These are phyloP conservation scores for Tricholomella constricta DNA, from an alignment of 768 basidiomycete species.

Conservation along the genomic window DNA sequence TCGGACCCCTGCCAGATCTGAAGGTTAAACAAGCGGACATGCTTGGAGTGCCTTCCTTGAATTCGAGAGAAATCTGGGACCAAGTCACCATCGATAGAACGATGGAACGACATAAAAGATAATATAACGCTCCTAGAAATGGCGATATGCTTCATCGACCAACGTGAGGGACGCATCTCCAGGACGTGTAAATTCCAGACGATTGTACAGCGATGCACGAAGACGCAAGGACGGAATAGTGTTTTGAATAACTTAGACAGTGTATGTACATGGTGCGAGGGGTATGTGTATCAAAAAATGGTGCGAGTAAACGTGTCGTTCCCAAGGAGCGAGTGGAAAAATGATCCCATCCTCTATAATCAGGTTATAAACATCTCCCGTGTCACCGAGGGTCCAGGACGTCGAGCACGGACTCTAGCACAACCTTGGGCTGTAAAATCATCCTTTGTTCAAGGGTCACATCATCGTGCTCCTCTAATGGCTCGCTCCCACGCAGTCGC, in stretches of 20 bases:
- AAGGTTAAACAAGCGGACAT: neutral
- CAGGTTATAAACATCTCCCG: neutral
- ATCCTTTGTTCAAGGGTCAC: slow-evolving; percentile 56
- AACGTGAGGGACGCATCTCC: neutral
- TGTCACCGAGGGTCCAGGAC: slow-evolving; percentile 34
- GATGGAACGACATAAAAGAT: neutral
- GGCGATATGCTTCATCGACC: neutral
- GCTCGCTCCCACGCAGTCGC: slow-evolving; percentile 35
- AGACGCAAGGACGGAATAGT: too few relatives aligned
- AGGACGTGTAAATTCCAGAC: too few relatives aligned
- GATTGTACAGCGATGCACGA: too few relatives aligned
- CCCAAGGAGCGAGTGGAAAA: too few relatives aligned
- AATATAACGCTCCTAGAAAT: neutral
- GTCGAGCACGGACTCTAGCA: slow-evolving; percentile 68
- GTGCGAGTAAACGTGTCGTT: too few relatives aligned
- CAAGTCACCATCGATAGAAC: too few relatives aligned
- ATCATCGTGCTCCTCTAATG: slow-evolving; percentile 30
- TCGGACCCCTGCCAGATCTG: neutral
- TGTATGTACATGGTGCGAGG: too few relatives aligned
- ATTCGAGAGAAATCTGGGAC: too few relatives aligned
- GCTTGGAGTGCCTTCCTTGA: too few relatives aligned
- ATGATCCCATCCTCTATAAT: too few relatives aligned
- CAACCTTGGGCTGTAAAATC: slow-evolving; percentile 72
- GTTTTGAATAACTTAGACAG: too few relatives aligned
- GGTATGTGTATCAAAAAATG: too few relatives aligned